Percentiles rank a stretch among this genome's conserved stretches.
Conservation (phyloP, 2,329 filamentous ascomycete species). For the Colletotrichum viniferum region DNA sequence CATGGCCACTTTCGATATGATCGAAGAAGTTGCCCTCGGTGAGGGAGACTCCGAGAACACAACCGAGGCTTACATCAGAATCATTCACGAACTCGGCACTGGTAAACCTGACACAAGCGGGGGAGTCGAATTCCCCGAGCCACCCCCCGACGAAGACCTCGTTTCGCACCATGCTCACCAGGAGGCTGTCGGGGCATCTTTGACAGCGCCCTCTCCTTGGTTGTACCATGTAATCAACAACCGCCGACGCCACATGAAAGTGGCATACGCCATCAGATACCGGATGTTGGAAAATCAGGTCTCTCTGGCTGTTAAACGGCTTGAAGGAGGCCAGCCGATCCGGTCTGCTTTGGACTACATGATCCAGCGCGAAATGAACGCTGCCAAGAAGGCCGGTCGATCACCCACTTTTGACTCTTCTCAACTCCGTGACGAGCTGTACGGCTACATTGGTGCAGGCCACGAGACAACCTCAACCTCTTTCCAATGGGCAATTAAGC, state of each 20-base stretch:
- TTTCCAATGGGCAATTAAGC: neutral
- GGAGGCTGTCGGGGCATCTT: neutral
- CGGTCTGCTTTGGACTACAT: neutral
- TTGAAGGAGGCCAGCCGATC: neutral
- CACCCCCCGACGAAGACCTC: neutral
- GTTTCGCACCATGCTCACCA: neutral
- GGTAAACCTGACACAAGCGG: neutral
- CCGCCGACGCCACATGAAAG: neutral
- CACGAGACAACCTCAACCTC: neutral
- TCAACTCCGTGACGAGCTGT: neutral
- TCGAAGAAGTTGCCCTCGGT: neutral
- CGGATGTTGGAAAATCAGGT: neutral
- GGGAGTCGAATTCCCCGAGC: neutral
- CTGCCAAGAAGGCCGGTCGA: neutral
- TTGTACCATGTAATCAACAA: neutral
- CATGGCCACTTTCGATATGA: neutral
- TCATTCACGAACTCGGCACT: neutral
- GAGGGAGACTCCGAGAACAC: neutral
- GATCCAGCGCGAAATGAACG: neutral
- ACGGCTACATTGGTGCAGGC: neutral
- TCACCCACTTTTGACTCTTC: neutral
- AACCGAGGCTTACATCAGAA: neutral
- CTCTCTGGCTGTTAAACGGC: neutral
- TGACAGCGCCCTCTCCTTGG: neutral
- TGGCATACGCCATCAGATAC: neutral